Evolutionary conservation across 2,329 filamentous ascomycete species (phyloP).

Genomic region (Verticillium dahliae): DNA sequence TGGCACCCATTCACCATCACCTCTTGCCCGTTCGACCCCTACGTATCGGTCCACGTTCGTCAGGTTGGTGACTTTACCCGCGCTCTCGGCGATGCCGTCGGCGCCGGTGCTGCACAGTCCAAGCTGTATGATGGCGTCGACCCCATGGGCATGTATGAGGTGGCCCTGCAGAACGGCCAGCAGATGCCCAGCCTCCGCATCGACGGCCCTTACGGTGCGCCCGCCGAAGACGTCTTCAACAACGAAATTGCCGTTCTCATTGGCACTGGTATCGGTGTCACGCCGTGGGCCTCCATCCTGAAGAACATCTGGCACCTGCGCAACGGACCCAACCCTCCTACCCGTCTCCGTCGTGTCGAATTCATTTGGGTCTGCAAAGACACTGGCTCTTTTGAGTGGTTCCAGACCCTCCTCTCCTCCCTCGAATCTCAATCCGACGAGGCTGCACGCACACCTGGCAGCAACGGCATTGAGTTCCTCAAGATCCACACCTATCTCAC

Average conservation of each 20-base stretch:
- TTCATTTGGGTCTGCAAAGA: constrained; percentile 99
- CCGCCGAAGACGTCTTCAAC: constrained; percentile 94
- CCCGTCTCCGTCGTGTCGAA: constrained; percentile 85
- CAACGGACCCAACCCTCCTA: constrained; percentile 80
- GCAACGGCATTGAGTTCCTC: constrained; percentile 74
- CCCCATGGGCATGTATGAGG: constrained; percentile 95
- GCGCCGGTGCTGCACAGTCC: constrained; percentile 78
- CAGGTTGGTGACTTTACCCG: constrained; percentile 96
- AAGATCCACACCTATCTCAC: constrained; percentile 98
- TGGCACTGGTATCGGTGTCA: constrained; percentile 81
- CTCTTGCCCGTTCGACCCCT: constrained; percentile 92
- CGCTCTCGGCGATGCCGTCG: constrained; percentile 90
- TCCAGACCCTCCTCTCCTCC: constrained; percentile 86
- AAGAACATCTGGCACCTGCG: constrained; percentile 99
- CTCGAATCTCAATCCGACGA: constrained; percentile 79
- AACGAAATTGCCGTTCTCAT: constrained; percentile 84
- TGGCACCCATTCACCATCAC: constrained; percentile 99
- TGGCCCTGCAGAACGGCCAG: constrained; percentile 87
- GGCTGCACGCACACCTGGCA: constrained; percentile 59
- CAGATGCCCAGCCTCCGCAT: constrained; percentile 85
- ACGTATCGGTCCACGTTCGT: constrained; percentile 88
- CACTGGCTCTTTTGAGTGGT: constrained; percentile 96
- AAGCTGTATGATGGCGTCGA: constrained; percentile 89
- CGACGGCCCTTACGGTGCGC: constrained; percentile 93
- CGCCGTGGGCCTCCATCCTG: constrained; percentile 78